These are phyloP conservation scores for Lactarius hengduanensis DNA, from an alignment of 768 basidiomycete genomes.

Conservation along the genomic window DNA sequence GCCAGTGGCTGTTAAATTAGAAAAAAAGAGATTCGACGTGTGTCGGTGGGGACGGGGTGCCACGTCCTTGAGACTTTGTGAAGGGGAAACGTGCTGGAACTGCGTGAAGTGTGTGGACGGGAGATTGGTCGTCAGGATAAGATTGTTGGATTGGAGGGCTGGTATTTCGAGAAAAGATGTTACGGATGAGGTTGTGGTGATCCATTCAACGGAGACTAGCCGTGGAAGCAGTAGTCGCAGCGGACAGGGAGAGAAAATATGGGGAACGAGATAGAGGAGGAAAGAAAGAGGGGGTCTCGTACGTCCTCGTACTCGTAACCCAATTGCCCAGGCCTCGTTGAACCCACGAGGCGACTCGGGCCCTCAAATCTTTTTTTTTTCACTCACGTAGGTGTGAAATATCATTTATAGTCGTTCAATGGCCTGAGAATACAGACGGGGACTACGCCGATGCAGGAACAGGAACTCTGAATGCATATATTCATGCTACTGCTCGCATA, in stretches of 20 bases:
- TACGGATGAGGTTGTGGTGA: slow-evolving; percentile 26
- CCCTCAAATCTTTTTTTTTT: slow-evolving; percentile 32
- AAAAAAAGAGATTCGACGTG: slow-evolving; percentile 71
- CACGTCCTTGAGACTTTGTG: slow-evolving; percentile 38
- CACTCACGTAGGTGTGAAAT: not conserved
- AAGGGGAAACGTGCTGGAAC: slow-evolving; percentile 37
- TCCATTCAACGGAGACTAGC: slow-evolving; percentile 23
- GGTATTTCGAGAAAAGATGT: slow-evolving; percentile 30
- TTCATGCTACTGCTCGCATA: no score
- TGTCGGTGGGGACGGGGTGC: slow-evolving; percentile 48
- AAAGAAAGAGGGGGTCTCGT: not conserved
- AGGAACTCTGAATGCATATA: no score
- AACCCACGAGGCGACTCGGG: slow-evolving; percentile 34
- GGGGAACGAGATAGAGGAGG: not conserved
- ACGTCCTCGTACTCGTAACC: slow-evolving; percentile 6
- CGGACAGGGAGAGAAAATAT: not conserved
- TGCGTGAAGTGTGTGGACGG: slow-evolving; percentile 25
- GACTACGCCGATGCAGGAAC: no score
- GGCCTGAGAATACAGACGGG: no score
- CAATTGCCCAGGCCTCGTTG: slow-evolving; percentile 24
- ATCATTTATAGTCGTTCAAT: no score
- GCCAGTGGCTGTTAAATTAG: slow-evolving; percentile 46
- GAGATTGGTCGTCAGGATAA: slow-evolving; percentile 27
- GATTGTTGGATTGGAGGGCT: slow-evolving; percentile 25
- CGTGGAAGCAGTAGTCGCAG: slow-evolving; percentile 17